Base-by-base conservation (phyloP, 768 basidiomycete species). In the Tulasnella sp. region DNA sequence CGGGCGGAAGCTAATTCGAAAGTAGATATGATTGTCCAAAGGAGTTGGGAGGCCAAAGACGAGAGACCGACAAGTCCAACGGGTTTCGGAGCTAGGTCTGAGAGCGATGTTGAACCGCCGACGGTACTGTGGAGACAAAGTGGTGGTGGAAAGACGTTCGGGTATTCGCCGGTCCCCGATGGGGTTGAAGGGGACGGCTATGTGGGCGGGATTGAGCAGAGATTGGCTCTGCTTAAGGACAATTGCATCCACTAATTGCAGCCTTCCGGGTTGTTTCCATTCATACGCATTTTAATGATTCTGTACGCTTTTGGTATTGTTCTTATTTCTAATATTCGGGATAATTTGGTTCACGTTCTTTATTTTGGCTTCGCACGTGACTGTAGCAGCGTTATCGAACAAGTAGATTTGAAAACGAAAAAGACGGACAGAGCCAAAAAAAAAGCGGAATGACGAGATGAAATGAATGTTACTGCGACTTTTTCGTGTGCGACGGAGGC, bases 21-120 rank as follows among this genome's bases (percentile, higher is more conserved):
- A 32, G 70, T 72, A 39, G 70, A 72, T 12, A 32, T 40, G 62
- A 72, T 72, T 40, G 70, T 72, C 22, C 63, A 72, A 36, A 37
- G 37, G 16, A 37, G 62, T 29, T 72, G 42, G n/a, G 42, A 35
- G 17, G 32, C 70, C 6, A 72, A 63, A 59, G 62, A 37, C 17
- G 67, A 64, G 35, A 29, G 37, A 35, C 70, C 70, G n/a, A 63
- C 12, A 9, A 72, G 70, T 32, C 70, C 70, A 26, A 72, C 70
- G n/a, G 70, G 59, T 1, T 72, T 72, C 26, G 70, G 70, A 12
- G 70, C 70, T 11, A 29, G 37, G 66, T 29, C 66, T 8, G 34
- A 17, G 8, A 8, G 63, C 9, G 37, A 65, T 34, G n/a, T 35
- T 37, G 37, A 22, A 41, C 35, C 34, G 36, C 35, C 37, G 37